These are phyloP conservation scores for Fusarium tricinctum DNA, from an alignment of 2,329 filamentous ascomycete species.

Conservation along the genomic window DNA sequence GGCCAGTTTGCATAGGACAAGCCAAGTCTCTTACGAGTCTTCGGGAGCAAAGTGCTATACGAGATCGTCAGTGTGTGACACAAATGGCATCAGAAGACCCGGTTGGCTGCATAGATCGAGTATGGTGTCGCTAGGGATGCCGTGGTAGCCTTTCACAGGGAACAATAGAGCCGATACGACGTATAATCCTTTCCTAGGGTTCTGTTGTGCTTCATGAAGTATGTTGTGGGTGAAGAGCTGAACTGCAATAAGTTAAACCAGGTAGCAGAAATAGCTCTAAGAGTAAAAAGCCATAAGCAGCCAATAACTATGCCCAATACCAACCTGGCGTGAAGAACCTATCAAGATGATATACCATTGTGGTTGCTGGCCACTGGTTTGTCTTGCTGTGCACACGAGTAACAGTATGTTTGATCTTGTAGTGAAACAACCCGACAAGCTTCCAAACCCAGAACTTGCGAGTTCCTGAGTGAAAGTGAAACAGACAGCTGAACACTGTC, in stretches of 20 bases:
- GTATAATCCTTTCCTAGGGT: not conserved
- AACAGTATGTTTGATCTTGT: conserved; percentile 11
- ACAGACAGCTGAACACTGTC: conserved; percentile 1
- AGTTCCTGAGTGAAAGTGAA: conserved; percentile 7
- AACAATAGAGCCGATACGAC: conserved; percentile 5
- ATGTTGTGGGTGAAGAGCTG: not conserved
- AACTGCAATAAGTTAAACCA: not conserved
- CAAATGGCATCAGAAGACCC: conserved; percentile 4
- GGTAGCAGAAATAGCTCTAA: not conserved
- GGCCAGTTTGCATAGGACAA: not conserved
- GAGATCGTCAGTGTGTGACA: conserved; percentile 18
- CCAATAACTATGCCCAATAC: not conserved
- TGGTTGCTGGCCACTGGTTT: not conserved
- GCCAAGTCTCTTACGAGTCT: conserved; percentile 6
- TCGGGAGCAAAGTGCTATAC: conserved; percentile 22
- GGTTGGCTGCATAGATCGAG: conserved; percentile 26
- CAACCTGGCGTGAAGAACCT: not conserved
- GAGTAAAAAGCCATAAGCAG: not conserved
- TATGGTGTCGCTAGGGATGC: conserved; percentile 1
- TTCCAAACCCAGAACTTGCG: conserved; percentile 6
- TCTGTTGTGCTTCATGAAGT: not conserved
- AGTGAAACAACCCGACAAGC: conserved; percentile 10
- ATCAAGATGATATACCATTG: not conserved
- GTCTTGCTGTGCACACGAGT: conserved; percentile 3
- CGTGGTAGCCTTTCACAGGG: not conserved